Percentiles rank a stretch among this genome's conserved stretches.
Evolutionary conservation across 768 basidiomycete genomes (phyloP).

Genomic region (Calvatia gigantea): DNA sequence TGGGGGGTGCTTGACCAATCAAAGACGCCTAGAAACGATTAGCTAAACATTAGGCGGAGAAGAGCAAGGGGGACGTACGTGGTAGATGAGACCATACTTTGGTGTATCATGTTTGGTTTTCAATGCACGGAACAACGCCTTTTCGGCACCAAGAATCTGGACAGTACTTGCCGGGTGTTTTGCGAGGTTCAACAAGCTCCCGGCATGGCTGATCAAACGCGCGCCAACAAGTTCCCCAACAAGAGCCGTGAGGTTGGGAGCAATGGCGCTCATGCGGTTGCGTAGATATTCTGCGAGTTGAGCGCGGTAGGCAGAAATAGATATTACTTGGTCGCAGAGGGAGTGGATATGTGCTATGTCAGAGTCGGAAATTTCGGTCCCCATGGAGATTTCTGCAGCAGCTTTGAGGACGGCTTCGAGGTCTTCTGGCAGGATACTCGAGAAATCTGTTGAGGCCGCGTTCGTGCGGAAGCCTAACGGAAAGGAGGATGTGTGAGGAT

Average conservation of each 20-base stretch:
- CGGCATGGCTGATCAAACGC: slow-evolving; percentile 91
- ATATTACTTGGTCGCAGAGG: slow-evolving; percentile 97
- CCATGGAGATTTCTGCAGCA: slow-evolving; percentile 98
- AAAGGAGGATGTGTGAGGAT: neutral
- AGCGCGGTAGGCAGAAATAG: slow-evolving; percentile 90
- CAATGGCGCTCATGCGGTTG: slow-evolving; percentile 97
- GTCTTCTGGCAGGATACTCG: slow-evolving; percentile 92
- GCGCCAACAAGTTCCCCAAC: slow-evolving; percentile 94
- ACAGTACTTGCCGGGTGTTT: slow-evolving; percentile 99
- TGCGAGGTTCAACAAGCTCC: slow-evolving; percentile 89
- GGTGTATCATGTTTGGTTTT: slow-evolving; percentile 99
- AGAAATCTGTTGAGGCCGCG: slow-evolving; percentile 80
- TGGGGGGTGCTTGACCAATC: slow-evolving; percentile 95
- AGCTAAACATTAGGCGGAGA: neutral
- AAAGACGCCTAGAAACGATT: slow-evolving; percentile 68
- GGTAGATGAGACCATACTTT: slow-evolving; percentile 99
- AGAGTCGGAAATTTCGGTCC: slow-evolving; percentile 96
- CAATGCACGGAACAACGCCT: slow-evolving; percentile 94
- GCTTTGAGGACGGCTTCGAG: slow-evolving; percentile 93
- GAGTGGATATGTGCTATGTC: slow-evolving; percentile 97
- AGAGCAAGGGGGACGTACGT: slow-evolving; percentile 47
- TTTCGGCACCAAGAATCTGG: slow-evolving; percentile 97
- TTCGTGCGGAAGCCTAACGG: slow-evolving; percentile 88
- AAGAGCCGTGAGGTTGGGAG: slow-evolving; percentile 91
- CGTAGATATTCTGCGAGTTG: slow-evolving; percentile 96